These are phyloP conservation scores for Escallonia rubra DNA, from an alignment of 129 eudicot genomes.

Conservation along the genomic window DNA sequence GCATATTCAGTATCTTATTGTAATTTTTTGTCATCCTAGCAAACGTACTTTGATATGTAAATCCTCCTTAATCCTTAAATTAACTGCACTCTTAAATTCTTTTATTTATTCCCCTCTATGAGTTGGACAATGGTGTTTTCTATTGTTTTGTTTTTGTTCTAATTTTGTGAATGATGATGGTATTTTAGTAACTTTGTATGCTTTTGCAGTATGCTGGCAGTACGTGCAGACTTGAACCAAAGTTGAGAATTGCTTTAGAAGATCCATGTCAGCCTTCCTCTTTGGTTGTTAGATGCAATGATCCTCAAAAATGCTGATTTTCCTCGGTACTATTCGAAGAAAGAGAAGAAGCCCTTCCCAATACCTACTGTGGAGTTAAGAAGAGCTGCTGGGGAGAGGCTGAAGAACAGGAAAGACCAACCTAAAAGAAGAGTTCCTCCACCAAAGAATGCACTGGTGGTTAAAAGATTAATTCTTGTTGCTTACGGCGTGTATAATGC, in stretches of 20 bases:
- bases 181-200: no score
- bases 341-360: slow-evolving; percentile 89
- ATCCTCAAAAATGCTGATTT: slow-evolving; percentile 87
- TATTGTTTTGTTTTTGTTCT: no score
- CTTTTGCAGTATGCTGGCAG: slow-evolving; percentile 44
- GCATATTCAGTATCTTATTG: no score
- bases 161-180: no score
- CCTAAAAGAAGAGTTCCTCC: slow-evolving; percentile 67
- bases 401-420: slow-evolving; percentile 58
- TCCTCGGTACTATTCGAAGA: slow-evolving; percentile 73
- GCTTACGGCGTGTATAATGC: slow-evolving; percentile 79
- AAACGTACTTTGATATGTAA: no score
- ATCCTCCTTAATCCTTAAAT: no score
- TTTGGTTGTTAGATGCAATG: slow-evolving; percentile 41
- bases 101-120: no score
- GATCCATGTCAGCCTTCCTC: slow-evolving; percentile 21
- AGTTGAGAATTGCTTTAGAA: slow-evolving; percentile 14
- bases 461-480: slow-evolving; percentile 66
- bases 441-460: slow-evolving; percentile 76
- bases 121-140: no score
- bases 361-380: slow-evolving; percentile 83
- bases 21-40: no score
- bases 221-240: slow-evolving; percentile 23
- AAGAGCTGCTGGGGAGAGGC: slow-evolving; percentile 88
- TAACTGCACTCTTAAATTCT: no score